These are phyloP conservation scores for Cryptococcus neoformans DNA, from an alignment of 1,284 basidiomycete genomes.

Conservation along the genomic window DNA sequence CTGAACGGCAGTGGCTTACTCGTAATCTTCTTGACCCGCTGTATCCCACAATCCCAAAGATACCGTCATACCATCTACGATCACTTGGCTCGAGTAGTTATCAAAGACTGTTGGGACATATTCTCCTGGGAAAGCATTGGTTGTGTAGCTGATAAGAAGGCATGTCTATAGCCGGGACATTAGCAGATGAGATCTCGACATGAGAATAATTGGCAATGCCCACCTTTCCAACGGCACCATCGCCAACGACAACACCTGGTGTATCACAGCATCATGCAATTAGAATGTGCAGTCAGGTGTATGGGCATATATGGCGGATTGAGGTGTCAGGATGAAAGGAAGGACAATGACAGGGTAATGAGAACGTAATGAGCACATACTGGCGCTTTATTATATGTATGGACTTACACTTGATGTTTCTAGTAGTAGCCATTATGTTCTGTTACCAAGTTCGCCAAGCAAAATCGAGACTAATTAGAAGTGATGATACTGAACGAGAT, in stretches of 20 bases:
- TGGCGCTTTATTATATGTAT: background rate
- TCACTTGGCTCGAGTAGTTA: slow-evolving; percentile 62
- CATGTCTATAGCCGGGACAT: slow-evolving; percentile 65
- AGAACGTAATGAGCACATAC: background rate
- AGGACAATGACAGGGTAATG: too few relatives aligned
- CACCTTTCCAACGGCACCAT: slow-evolving; percentile 99
- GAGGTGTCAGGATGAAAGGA: too few relatives aligned
- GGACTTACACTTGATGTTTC: slow-evolving; percentile 34
- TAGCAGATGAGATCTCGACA: background rate
- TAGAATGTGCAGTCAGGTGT: background rate
- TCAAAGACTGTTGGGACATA: slow-evolving; percentile 83
- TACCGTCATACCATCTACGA: slow-evolving; percentile 98
- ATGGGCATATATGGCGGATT: background rate
- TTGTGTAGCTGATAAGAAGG: slow-evolving; percentile 95
- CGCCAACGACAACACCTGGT: slow-evolving; percentile 84
- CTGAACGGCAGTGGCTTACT: slow-evolving; percentile 30
- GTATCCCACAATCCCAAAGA: slow-evolving; percentile 98
- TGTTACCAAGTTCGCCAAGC: background rate
- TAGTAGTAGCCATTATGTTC: slow-evolving; percentile 21
- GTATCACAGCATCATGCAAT: background rate
- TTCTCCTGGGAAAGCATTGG: slow-evolving; percentile 82
- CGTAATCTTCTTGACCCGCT: slow-evolving; percentile 91
- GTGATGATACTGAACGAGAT: too few relatives aligned
- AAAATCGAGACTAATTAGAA: too few relatives aligned
- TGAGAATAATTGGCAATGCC: slow-evolving; percentile 31